Evolutionary conservation across 1,284 basidiomycete genomes (phyloP).

Genomic region (Apiotrichum porosum): DNA sequence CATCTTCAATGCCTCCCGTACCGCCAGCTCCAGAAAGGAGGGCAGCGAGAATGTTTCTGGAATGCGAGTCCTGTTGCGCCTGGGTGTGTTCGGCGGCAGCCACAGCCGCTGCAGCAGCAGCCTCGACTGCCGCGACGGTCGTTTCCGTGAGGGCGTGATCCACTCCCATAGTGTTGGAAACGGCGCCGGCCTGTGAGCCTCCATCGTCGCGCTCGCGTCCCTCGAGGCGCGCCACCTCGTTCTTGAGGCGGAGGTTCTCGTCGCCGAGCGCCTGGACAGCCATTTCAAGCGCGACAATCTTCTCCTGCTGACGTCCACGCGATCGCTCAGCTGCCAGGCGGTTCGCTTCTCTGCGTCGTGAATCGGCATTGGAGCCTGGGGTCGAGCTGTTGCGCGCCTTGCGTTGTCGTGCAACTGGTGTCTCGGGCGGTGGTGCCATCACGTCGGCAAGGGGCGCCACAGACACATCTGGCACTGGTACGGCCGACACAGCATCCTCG

Average conservation of each 20-base stretch:
- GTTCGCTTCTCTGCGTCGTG: constrained; percentile 41
- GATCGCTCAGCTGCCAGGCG: constrained; percentile 46
- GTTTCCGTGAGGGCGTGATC: neutral
- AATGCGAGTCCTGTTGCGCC: constrained; percentile 28
- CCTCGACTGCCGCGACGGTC: neutral
- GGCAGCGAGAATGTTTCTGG: constrained; percentile 37
- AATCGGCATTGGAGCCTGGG: constrained; percentile 21
- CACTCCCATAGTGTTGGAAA: neutral
- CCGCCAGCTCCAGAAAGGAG: constrained; percentile 26
- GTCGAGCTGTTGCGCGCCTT: constrained; percentile 8
- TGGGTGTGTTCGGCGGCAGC: constrained; percentile 2
- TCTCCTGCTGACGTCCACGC: constrained; percentile 35
- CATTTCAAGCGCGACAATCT: constrained; percentile 32
- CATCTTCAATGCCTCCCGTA: constrained; percentile 7
- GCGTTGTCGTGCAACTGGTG: neutral
- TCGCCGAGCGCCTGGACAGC: constrained; percentile 31
- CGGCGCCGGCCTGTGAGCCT: neutral
- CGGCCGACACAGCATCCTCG: neutral
- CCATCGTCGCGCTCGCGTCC: constrained; percentile 5
- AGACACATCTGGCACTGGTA: neutral
- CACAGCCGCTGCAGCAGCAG: neutral
- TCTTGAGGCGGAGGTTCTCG: constrained; percentile 40
- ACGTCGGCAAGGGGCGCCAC: neutral
- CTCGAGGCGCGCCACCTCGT: constrained; percentile 34
- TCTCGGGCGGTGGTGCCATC: neutral